phyloP scores from a whole-genome alignment of 352 stramenopile species.

The Elongisporangium undulatum region DNA sequence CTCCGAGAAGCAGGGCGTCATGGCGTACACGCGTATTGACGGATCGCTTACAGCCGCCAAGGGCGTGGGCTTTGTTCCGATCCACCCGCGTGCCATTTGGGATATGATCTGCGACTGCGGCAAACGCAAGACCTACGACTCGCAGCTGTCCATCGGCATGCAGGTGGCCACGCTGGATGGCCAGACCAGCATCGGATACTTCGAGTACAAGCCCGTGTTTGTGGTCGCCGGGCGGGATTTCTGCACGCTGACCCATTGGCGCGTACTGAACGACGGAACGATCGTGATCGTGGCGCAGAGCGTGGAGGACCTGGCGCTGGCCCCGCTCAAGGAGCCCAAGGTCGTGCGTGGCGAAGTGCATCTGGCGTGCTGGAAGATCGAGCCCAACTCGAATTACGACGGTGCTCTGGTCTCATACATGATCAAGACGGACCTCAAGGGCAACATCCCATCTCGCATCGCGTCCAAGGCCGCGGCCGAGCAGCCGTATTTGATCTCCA shows the following conservation, averaged over 20 bases:
- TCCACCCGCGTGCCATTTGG: constrained; percentile 48
- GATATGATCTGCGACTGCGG: constrained; percentile 45
- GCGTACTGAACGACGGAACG: constrained; percentile 48
- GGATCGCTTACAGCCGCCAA: constrained; percentile 58
- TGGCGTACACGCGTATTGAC: constrained; percentile 62
- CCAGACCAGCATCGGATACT: constrained; percentile 64
- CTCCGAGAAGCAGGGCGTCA: constrained; percentile 65
- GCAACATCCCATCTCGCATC: constrained; percentile 59
- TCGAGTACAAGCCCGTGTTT: constrained; percentile 80
- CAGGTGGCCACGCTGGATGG: constrained; percentile 38
- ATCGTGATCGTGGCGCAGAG: constrained; percentile 69
- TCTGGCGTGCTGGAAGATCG: constrained; percentile 61
- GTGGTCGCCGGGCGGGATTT: constrained; percentile 73
- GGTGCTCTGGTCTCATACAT: constrained; percentile 59
- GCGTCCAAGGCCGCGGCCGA: constrained; percentile 56
- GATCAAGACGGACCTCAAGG: constrained; percentile 71
- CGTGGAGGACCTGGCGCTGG: constrained; percentile 50
- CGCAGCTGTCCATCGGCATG: constrained; percentile 41
- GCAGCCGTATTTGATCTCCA: constrained; percentile 58
- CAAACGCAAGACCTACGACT: constrained; percentile 49
- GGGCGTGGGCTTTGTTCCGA: constrained; percentile 44
- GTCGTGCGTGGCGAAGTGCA: constrained; percentile 63
- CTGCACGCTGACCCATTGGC: constrained; percentile 67
- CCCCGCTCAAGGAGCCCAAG: constrained; percentile 64
- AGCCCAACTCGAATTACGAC: constrained; percentile 52